A percentile compares a stretch with the other conserved stretches of the same genome.
phyloP scores from a whole-genome alignment of 768 basidiomycete genomes.

The Agrocybe praecox region DNA sequence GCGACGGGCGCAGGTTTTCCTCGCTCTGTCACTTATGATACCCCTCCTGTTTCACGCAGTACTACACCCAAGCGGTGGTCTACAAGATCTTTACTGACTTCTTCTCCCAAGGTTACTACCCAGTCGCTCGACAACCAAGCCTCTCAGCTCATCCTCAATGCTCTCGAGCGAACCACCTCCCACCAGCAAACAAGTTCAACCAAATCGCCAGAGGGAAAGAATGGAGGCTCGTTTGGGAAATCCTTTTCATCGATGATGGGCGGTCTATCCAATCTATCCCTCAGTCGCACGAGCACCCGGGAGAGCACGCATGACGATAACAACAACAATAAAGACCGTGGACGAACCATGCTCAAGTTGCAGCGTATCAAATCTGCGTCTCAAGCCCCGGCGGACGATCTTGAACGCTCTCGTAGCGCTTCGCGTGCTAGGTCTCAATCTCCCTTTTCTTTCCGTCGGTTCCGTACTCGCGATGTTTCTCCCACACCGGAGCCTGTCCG shows the following conservation, averaged over 20 bases:
- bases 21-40: constrained; percentile 22
- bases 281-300: constrained; percentile 54
- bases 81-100: constrained; percentile 31
- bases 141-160: constrained; percentile 46
- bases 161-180: constrained; percentile 49
- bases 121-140: constrained; percentile 52
- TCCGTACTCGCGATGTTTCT: constrained; percentile 59
- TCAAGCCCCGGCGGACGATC: constrained; percentile 38
- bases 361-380: constrained; percentile 54
- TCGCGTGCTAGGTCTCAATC: constrained; percentile 76
- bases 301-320: constrained; percentile 40
- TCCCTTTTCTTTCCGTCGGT: constrained; percentile 76
- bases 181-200: constrained; percentile 24
- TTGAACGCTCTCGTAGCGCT: constrained; percentile 41
- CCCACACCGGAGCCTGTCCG: constrained; percentile 58
- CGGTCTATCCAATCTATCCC: constrained; percentile 63
- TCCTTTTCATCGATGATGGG: constrained; percentile 75
- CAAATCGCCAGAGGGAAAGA: constrained; percentile 37
- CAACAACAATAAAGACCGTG: constrained; percentile 44
- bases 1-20: constrained; percentile 12
- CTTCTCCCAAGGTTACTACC: constrained; percentile 26
- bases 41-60: constrained; percentile 29
- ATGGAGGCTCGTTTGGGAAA: constrained; percentile 59
- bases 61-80: constrained; percentile 36
- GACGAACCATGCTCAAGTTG: constrained; percentile 49